phyloP scores from a whole-genome alignment of 257 asterid genomes.

The Solanum arcanum region DNA sequence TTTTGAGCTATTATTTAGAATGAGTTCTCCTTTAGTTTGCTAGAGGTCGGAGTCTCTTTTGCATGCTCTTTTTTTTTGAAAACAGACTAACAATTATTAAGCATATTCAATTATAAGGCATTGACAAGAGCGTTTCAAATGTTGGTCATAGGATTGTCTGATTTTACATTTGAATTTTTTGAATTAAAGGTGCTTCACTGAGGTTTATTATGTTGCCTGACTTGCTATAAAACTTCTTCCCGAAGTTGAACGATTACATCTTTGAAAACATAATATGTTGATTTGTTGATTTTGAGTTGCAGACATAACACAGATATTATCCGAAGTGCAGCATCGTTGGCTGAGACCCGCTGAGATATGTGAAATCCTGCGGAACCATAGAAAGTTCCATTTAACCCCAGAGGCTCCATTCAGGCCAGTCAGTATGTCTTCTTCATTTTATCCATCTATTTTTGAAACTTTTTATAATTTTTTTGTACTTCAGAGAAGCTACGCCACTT shows the following conservation, averaged over 20 bases:
- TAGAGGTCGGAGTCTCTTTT: background rate
- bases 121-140: background rate
- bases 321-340: constrained; percentile 84
- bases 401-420: constrained; percentile 86
- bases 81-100: background rate
- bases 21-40: background rate
- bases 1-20: background rate
- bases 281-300: constrained; percentile 19
- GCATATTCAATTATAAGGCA: background rate
- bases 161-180: background rate
- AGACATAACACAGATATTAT: constrained; percentile 69
- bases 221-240: background rate
- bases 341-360: constrained; percentile 91
- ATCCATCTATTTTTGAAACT: background rate
- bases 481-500: background rate
- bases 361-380: constrained; percentile 66
- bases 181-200: background rate
- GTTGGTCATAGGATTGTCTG: background rate
- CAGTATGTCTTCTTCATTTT: constrained; percentile 47
- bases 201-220: background rate
- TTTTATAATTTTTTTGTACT: background rate
- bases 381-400: constrained; percentile 56
- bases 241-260: background rate
- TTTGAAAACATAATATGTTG: background rate
- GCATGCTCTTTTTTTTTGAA: background rate